Percentiles rank a stretch among this genome's conserved stretches.
These are phyloP conservation scores for Hericium erinaceus DNA, from an alignment of 768 basidiomycete species.

Conservation along the genomic window DNA sequence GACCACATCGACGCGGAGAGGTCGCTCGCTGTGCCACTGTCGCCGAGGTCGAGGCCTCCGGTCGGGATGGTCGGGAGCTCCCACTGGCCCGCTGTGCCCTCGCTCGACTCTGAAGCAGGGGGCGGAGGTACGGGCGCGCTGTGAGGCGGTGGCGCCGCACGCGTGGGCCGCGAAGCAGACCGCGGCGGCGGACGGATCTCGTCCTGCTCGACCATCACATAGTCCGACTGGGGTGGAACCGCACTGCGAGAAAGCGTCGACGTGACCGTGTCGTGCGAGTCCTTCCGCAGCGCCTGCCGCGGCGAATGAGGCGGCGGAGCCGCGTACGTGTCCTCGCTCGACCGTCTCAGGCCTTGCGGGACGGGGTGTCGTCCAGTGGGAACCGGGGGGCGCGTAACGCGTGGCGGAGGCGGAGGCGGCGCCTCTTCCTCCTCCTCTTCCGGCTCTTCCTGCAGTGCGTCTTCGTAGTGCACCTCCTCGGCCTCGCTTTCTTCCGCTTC, in stretches of 20 bases:
- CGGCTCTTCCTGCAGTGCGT: slow-evolving; percentile 3
- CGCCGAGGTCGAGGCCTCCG: slow-evolving; percentile 43
- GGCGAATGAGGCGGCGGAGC: slow-evolving; percentile 1
- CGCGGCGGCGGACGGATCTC: slow-evolving; percentile 25
- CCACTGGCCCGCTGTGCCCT: slow-evolving; percentile 41
- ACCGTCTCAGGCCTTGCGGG: slow-evolving; percentile 1
- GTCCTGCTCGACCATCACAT: slow-evolving; percentile 23
- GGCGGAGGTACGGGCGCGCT: slow-evolving; percentile 26
- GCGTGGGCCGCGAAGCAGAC: too few species aligned
- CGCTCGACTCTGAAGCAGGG: slow-evolving; percentile 23
- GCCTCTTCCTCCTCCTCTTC: slow-evolving; percentile 31
- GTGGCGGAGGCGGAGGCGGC: slow-evolving; percentile 36
- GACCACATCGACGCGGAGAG: slow-evolving; percentile 53
- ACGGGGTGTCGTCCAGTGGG: background rate
- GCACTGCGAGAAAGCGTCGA: slow-evolving; percentile 16
- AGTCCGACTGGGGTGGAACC: slow-evolving; percentile 21
- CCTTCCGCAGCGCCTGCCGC: background rate
- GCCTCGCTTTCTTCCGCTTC: slow-evolving; percentile 68
- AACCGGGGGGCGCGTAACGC: slow-evolving; percentile 8
- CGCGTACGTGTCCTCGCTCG: background rate
- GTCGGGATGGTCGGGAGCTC: slow-evolving; percentile 56
- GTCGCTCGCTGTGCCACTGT: slow-evolving; percentile 26
- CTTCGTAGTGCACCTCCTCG: slow-evolving; percentile 46
- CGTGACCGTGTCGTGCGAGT: slow-evolving; percentile 11
- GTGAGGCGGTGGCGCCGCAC: slow-evolving; percentile 38